Evolutionary conservation across 768 basidiomycete genomes (phyloP), one percentile per base, ranked within the genome.

Genomic region (Psilocybe cyanescens): DNA sequence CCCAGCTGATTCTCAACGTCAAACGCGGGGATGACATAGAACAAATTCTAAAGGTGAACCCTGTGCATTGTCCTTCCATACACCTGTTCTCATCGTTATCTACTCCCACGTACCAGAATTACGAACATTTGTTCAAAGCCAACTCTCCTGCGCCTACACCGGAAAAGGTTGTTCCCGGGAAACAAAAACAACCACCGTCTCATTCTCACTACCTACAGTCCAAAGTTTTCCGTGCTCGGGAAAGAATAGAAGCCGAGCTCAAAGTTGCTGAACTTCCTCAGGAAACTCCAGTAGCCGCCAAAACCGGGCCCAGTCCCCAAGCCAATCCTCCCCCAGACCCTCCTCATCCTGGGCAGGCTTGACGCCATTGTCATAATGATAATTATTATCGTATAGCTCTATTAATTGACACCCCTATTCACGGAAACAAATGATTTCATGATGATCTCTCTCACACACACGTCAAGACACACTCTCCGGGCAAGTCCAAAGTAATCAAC

Each of bases 181-280:
- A 80, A 71, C 76, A 75, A 29, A 14, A 8, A 24, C 71, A 76
- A 4, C 66, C 76, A 29, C 81, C 81, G 19, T 68, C 76, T 39
- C 81, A 94, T 71, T 95, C 94, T 37, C 93, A 95, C 75, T 99
- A 99, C 75, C 81, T 99, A 11, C 96, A 97, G 72, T 96, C 94
- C 33, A 99, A 99, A 77, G 94, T 99, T n/a, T 86, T 94, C 48
- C 87, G 97, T 45, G 97, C 97, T 17, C 85, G 88, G 57, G 95
- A 98, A 77, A 87, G 97, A 77, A 88, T 99, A 83, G 92, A 97
- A 72, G 96, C 96, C 0, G 97, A 99, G 81, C 60, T 72, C 29
- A 76, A 81, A 58, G 59, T 65, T 46, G 47, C 67, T 29, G 74
- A 76, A 62, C 44, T 71, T 17, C 63, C 71, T 28, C 55, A 69